Conservation (phyloP, 495 filamentous ascomycete species). For the Aspergillus wentii region DNA sequence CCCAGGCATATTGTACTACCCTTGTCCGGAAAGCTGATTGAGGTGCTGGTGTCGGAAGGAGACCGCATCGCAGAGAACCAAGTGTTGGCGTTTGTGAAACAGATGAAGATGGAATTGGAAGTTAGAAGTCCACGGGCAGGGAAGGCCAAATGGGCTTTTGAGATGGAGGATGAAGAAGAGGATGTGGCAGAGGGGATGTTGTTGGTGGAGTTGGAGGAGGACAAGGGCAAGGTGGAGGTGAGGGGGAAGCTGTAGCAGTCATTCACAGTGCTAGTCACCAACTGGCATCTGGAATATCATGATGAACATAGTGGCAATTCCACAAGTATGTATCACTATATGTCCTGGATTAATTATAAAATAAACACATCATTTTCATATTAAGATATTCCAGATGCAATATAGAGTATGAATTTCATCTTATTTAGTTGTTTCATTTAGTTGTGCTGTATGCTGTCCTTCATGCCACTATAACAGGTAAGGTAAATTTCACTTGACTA, state of each 20-base stretch:
- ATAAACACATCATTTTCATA: too few relatives aligned
- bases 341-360: too few relatives aligned
- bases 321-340: too few relatives aligned
- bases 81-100: constrained; percentile 56
- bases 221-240: constrained; percentile 4
- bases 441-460: too few relatives aligned
- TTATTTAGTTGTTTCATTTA: too few relatives aligned
- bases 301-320: too few relatives aligned
- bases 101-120: constrained; percentile 68
- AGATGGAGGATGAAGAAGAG: constrained; percentile 52
- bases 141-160: constrained; percentile 48
- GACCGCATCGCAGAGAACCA: constrained; percentile 48
- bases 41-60: constrained; percentile 50
- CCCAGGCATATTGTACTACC: constrained; percentile 53
- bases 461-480: too few relatives aligned
- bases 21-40: constrained; percentile 54
- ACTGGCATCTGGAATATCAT: too few relatives aligned
- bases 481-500: too few relatives aligned
- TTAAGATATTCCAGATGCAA: too few relatives aligned
- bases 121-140: constrained; percentile 46
- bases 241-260: constrained; percentile 22
- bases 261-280: too few relatives aligned
- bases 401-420: too few relatives aligned
- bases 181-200: constrained; percentile 56
- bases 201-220: constrained; percentile 45